phyloP scores from a whole-genome alignment of 2,329 filamentous ascomycete species.

The Elsinoe batatas region DNA sequence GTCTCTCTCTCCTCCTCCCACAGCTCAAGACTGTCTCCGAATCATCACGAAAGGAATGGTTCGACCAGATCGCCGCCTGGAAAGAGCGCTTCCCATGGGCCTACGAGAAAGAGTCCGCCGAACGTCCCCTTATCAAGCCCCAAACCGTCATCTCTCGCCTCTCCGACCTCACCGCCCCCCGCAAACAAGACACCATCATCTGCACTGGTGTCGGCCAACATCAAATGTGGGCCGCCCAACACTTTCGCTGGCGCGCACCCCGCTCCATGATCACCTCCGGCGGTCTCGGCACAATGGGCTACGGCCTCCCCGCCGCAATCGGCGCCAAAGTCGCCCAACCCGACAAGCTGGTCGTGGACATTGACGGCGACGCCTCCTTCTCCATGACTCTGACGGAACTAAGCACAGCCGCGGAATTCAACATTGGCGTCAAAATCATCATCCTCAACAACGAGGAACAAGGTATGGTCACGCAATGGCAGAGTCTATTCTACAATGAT shows the following conservation, averaged over 20 bases:
- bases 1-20: slow-evolving; percentile 66
- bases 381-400: slow-evolving; percentile 97
- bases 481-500: slow-evolving; percentile 94
- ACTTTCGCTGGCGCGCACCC: slow-evolving; percentile 88
- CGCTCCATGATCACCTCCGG: slow-evolving; percentile 94
- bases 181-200: slow-evolving; percentile 79
- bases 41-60: slow-evolving; percentile 71
- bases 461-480: slow-evolving; percentile 98
- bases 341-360: slow-evolving; percentile 82
- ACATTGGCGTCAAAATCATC: slow-evolving; percentile 92
- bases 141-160: slow-evolving; percentile 87
- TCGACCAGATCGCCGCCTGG: slow-evolving; percentile 79
- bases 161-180: slow-evolving; percentile 68
- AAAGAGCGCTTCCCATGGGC: slow-evolving; percentile 82
- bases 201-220: slow-evolving; percentile 93
- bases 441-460: slow-evolving; percentile 96
- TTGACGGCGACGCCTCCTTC: slow-evolving; percentile 97
- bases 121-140: slow-evolving; percentile 78
- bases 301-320: slow-evolving; percentile 85
- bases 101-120: slow-evolving; percentile 64
- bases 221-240: slow-evolving; percentile 97
- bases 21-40: slow-evolving; percentile 53
- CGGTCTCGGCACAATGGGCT: slow-evolving; percentile 93
- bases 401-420: slow-evolving; percentile 85
- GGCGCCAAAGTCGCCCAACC: slow-evolving; percentile 81